Conservation (phyloP, 202 grass and related monocot species). For the Setaria viridis region DNA sequence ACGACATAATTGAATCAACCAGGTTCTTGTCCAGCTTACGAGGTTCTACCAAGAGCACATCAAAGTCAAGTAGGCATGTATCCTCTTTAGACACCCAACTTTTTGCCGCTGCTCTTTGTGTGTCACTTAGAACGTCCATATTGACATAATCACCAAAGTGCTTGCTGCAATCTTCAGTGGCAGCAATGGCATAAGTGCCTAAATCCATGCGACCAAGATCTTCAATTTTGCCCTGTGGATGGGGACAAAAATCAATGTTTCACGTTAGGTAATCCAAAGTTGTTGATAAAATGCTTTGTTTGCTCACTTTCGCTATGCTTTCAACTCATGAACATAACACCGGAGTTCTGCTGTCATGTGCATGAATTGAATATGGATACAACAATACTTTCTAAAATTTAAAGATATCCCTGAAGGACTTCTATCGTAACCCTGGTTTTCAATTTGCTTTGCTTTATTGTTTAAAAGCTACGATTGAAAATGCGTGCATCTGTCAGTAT, state of each 20-base stretch:
- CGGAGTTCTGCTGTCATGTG: neutral
- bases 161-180: constrained; percentile 75
- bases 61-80: constrained; percentile 74
- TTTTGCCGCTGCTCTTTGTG: constrained; percentile 66
- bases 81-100: constrained; percentile 61
- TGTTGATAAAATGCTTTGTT: constrained; percentile 23
- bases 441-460: constrained; percentile 6
- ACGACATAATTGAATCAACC: constrained; percentile 58
- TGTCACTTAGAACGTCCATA: constrained; percentile 71
- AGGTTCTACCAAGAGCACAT: constrained; percentile 71
- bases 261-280: neutral
- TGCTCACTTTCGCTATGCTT: neutral
- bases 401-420: constrained; percentile 2
- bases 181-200: constrained; percentile 57
- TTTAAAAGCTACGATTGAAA: neutral
- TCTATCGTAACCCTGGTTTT: neutral
- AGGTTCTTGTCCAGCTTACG: constrained; percentile 58
- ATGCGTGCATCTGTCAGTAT: neutral
- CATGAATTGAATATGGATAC: neutral
- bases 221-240: constrained; percentile 75
- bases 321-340: neutral
- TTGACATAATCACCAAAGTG: constrained; percentile 69
- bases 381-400: constrained; percentile 11
- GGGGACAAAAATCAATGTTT: constrained; percentile 6
- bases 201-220: constrained; percentile 72